These are phyloP conservation scores for Citropsis articulata DNA, from an alignment of 345 rosid genomes.

Conservation along the genomic window DNA sequence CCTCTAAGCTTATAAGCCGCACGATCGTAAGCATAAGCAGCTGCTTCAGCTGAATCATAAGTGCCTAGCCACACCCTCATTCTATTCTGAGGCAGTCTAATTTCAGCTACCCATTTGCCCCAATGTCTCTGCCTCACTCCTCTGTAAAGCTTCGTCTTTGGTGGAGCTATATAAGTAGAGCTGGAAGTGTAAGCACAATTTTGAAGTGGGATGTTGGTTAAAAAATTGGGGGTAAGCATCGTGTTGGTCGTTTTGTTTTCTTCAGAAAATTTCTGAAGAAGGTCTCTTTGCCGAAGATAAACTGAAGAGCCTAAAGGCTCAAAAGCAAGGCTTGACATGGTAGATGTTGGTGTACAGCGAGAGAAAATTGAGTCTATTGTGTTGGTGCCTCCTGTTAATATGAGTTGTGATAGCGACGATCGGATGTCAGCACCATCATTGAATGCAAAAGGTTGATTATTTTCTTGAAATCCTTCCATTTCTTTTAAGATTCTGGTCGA, in stretches of 20 bases:
- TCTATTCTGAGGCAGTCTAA: constrained; percentile 92
- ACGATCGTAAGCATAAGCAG: constrained; percentile 94
- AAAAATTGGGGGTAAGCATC: neutral
- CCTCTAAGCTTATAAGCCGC: constrained; percentile 98
- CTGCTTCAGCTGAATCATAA: constrained; percentile 86
- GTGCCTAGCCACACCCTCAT: constrained; percentile 96
- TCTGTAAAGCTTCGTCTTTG: constrained; percentile 81
- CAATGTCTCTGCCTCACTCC: constrained; percentile 99
- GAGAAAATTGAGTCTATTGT: constrained; percentile 88
- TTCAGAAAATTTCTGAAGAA: constrained; percentile 53
- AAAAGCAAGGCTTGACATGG: constrained; percentile 18
- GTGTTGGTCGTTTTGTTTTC: constrained; percentile 38
- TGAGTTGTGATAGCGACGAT: constrained; percentile 67
- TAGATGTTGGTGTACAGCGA: constrained; percentile 32
- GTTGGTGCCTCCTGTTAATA: constrained; percentile 70
- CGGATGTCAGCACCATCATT: constrained; percentile 35
- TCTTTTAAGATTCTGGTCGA: neutral
- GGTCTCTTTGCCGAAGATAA: constrained; percentile 84
- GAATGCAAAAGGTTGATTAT: constrained; percentile 17
- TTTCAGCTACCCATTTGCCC: constrained; percentile 99
- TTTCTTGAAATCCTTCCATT: constrained; percentile 45
- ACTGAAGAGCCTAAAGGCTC: constrained; percentile 78
- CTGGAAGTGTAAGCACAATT: constrained; percentile 21
- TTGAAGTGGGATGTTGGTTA: constrained; percentile 21
- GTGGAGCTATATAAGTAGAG: constrained; percentile 23